Evolutionary conservation across 257 asterid genomes (phyloP).

Genomic region (Euphrasia confusa): DNA sequence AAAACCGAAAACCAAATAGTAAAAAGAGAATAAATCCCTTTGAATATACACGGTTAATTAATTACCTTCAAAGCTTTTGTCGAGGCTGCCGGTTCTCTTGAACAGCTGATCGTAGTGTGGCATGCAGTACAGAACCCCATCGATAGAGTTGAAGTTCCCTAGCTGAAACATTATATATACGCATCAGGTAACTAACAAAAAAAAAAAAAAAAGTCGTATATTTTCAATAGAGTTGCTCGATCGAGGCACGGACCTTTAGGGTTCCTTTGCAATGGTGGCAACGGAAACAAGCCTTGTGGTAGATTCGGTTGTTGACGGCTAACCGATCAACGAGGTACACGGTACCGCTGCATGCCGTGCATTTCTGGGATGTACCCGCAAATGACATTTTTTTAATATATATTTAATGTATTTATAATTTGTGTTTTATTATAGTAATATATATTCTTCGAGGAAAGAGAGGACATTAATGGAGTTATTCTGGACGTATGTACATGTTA

Average conservation of each 20-base stretch:
- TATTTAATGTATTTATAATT: too few species aligned
- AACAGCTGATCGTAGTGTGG: slow-evolving; percentile 70
- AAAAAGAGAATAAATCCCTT: too few species aligned
- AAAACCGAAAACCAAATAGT: neutral
- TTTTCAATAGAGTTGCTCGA: too few species aligned
- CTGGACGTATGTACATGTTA: too few species aligned
- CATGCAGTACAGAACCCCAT: slow-evolving; percentile 71
- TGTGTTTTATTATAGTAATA: too few species aligned
- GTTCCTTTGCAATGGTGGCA: slow-evolving; percentile 75
- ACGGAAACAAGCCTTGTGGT: slow-evolving; percentile 73
- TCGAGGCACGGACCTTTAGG: slow-evolving; percentile 45
- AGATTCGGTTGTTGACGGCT: slow-evolving; percentile 55
- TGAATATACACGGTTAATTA: neutral
- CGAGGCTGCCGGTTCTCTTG: slow-evolving; percentile 82
- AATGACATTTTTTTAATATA: slow-evolving; percentile 40
- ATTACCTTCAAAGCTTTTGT: slow-evolving; percentile 64
- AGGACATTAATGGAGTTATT: too few species aligned
- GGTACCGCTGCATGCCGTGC: slow-evolving; percentile 54
- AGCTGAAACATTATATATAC: slow-evolving; percentile 34
- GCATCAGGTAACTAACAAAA: neutral
- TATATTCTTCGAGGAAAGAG: too few species aligned
- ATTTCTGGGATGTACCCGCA: slow-evolving; percentile 54
- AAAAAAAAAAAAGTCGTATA: neutral
- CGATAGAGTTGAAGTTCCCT: slow-evolving; percentile 69
- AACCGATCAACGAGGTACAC: slow-evolving; percentile 61